These are phyloP conservation scores for Lentinula boryana DNA, from an alignment of 768 basidiomycete genomes.

Conservation along the genomic window DNA sequence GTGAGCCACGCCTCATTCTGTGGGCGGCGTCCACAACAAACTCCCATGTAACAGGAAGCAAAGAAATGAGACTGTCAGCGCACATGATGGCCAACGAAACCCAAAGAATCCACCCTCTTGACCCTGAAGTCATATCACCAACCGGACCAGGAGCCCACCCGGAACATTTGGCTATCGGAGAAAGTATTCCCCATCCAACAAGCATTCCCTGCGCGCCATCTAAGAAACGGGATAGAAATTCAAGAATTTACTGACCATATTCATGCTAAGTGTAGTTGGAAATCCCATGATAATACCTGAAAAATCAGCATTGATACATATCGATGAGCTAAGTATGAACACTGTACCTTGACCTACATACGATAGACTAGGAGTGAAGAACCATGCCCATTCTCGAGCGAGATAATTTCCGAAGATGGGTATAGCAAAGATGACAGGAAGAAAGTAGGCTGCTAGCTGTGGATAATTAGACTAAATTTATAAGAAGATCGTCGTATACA, in stretches of 20 bases:
- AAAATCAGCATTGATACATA: not conserved
- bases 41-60: constrained; percentile 67
- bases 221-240: not conserved
- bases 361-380: constrained; percentile 84
- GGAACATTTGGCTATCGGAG: constrained; percentile 71
- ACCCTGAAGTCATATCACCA: constrained; percentile 78
- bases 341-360: constrained; percentile 84
- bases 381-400: constrained; percentile 89
- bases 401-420: constrained; percentile 81
- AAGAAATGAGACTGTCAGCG: constrained; percentile 82
- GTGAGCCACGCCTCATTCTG: constrained; percentile 19
- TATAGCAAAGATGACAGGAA: constrained; percentile 82
- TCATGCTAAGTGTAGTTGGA: constrained; percentile 92
- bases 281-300: constrained; percentile 96
- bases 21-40: constrained; percentile 31
- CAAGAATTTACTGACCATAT: constrained; percentile 44
- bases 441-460: constrained; percentile 83
- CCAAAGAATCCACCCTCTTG: constrained; percentile 99
- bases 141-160: constrained; percentile 97
- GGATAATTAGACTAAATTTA: constrained; percentile 6
- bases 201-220: constrained; percentile 70
- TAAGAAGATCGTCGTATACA: constrained; percentile 15
- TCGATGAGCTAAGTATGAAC: not conserved
- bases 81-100: constrained; percentile 93
- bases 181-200: constrained; percentile 93